A percentile compares a stretch with the other conserved stretches of the same genome.
Evolutionary conservation across 192 early-diverging fungal genomes (phyloP).

Genomic region (Endogone sp.): DNA sequence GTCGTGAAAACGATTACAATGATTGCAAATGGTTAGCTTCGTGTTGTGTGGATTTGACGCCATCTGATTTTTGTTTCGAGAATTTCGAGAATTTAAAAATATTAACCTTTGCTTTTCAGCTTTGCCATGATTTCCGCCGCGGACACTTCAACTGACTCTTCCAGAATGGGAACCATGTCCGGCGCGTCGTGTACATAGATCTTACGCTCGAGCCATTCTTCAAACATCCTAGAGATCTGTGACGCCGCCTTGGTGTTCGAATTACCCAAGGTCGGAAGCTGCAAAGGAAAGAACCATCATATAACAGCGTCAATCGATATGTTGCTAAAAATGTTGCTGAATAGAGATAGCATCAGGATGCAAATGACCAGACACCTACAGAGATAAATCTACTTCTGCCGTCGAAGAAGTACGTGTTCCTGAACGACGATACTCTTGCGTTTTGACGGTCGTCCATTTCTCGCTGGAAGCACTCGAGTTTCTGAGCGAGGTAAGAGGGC

Average conservation of each 20-base stretch:
- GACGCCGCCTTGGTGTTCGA: constrained; percentile 25
- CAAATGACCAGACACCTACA: constrained; percentile 14
- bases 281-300: not conserved
- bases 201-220: constrained; percentile 34
- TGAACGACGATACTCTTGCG: constrained; percentile 17
- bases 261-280: constrained; percentile 30
- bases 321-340: too few species aligned
- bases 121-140: constrained; percentile 30
- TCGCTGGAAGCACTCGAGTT: constrained; percentile 2
- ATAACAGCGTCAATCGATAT: constrained; percentile 8
- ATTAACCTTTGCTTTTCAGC: constrained; percentile 15
- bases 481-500: not conserved
- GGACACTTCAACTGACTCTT: constrained; percentile 31
- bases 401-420: constrained; percentile 34
- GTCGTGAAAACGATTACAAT: not conserved
- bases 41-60: too few species aligned
- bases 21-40: not conserved
- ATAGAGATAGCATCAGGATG: too few species aligned
- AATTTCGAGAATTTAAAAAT: not conserved
- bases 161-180: constrained; percentile 31
- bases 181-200: constrained; percentile 10
- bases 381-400: constrained; percentile 34
- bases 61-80: too few species aligned
- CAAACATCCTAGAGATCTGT: constrained; percentile 29
- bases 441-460: constrained; percentile 15